These are phyloP conservation scores for Aspergillus luchuensis DNA, from an alignment of 2,329 filamentous ascomycete genomes.

Conservation along the genomic window DNA sequence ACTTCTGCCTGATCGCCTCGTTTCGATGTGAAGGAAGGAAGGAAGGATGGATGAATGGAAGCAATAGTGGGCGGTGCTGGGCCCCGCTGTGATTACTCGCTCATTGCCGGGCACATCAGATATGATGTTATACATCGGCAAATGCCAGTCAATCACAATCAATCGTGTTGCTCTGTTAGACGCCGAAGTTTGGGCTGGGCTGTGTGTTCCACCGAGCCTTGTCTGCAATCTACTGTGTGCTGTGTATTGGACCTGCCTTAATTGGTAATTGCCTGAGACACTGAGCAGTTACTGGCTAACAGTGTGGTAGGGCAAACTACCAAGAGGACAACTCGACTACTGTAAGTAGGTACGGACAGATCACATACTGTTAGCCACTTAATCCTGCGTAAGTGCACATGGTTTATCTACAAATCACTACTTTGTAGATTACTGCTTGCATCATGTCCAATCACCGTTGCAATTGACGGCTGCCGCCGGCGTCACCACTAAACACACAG, in stretches of 20 bases:
- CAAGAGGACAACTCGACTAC: background rate
- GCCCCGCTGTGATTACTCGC: background rate
- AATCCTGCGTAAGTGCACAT: too few relatives aligned
- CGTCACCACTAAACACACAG: background rate
- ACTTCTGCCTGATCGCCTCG: background rate
- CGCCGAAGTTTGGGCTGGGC: background rate
- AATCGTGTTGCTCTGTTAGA: background rate
- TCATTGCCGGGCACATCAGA: background rate
- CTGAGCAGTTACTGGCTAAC: background rate
- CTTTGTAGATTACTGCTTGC: background rate
- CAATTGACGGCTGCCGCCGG: too few relatives aligned
- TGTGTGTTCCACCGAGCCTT: background rate
- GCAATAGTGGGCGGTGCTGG: too few relatives aligned
- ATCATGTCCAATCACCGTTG: background rate
- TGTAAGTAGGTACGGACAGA: background rate
- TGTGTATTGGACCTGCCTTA: background rate
- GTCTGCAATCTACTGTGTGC: background rate
- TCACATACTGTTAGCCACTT: background rate
- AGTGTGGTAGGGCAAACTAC: too few relatives aligned
- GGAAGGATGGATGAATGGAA: too few relatives aligned
- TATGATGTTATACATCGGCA: background rate
- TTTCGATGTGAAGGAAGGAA: background rate
- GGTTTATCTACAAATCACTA: too few relatives aligned
- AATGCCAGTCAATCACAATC: background rate
- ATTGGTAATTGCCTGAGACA: background rate